Base-by-base conservation (phyloP, 345 rosid genomes). In the Moricandia moricandioides region DNA sequence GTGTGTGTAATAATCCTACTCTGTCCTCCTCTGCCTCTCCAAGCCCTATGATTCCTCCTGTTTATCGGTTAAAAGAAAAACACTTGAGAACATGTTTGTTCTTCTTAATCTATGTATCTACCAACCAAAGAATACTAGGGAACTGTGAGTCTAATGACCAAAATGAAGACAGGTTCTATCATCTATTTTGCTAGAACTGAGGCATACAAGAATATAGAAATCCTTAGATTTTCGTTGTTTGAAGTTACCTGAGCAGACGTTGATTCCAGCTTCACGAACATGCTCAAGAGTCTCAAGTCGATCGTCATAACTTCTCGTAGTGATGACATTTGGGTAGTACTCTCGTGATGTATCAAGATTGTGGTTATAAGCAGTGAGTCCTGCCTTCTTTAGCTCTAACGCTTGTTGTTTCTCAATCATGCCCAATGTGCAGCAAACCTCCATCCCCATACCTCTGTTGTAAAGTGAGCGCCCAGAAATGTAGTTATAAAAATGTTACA, bases 361-460 rank as follows among this genome's bases (percentile, higher is more conserved):
- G 83, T 95, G 98, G 79, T 95, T 95, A 80, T 95, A 95, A 13
- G 98, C 98, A 49, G 99, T 95, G 72, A 95, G 97, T 43, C 99
- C 99, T 4, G 97, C 99, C 78, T 92, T 84, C 86, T 95, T 95
- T 75, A 95, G 96, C 72, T 90, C 92, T 66, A 87, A n/a, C 35
- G 99, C 99, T 79, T 95, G 99, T 68, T 90, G 92, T 86, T 95
- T 92, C 83, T 95, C 98, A 52, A 95, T 79, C 99, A 95, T 95
- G 64, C 99, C 99, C 78, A 95, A 80, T 40, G 97, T 95, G 85
- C 99, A 95, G 87, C 99, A 95, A 8, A 92, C 97, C 78, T 95
- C 99, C 98, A 95, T 90, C n/a, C 96, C 98, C 97, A 92, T 85
- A 29, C 84, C 96, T 88, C 99, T 95, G 86, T 67, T 59, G 49